Base-by-base conservation (phyloP, 1,139 yeast species). In the Wickerhamomyces sp. region DNA sequence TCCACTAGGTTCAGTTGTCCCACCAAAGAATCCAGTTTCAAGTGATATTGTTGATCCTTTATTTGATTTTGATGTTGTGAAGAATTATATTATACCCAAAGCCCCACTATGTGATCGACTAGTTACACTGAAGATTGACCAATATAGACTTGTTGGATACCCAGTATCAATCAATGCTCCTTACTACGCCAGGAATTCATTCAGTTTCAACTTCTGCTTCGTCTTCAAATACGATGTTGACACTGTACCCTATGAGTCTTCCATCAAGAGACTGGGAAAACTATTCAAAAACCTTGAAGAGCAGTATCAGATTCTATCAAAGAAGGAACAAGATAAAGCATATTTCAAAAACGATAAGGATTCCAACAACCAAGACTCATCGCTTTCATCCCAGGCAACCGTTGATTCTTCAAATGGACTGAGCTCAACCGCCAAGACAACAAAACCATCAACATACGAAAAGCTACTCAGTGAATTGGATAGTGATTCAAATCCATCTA, bases 261-360 rank as follows among this genome's bases (percentile, higher is more conserved):
- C 94, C 4, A 84, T 93, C 34, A 76, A 81, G 44, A 73, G 98
- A 45, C 75, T 93, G 50, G 97, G 96, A 1, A 79, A 79, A 50
- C 87, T 91, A 95, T 88, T 94, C 58, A 79, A 81, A 58, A 95
- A 91, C 0, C 68, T 93, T 43, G 99, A 93, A 58, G 97, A 90
- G 56, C 99, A 93, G 61, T 82, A 81, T 48, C 88, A 80, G 56
- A 69, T 87, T 44, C 65, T 93, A 40, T 87, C 96, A 10, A 77
- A 75, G 46, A 63, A 69, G 13, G 69, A 67, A 41, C 57, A 58
- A 34, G 69, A 65, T 47, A 51, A 58, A 7, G 58, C 60, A 0
- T 67, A 65, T 44, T 69, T 63, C 45, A 64, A 58, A 39, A 50
- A 55, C 34, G 42, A 40, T 9, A 29, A 37, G 11, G 26, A 35